Evolutionary conservation across 2,329 filamentous ascomycete genomes (phyloP), one percentile per base, ranked within the genome.

Genomic region (Hypoxylon sp.): DNA sequence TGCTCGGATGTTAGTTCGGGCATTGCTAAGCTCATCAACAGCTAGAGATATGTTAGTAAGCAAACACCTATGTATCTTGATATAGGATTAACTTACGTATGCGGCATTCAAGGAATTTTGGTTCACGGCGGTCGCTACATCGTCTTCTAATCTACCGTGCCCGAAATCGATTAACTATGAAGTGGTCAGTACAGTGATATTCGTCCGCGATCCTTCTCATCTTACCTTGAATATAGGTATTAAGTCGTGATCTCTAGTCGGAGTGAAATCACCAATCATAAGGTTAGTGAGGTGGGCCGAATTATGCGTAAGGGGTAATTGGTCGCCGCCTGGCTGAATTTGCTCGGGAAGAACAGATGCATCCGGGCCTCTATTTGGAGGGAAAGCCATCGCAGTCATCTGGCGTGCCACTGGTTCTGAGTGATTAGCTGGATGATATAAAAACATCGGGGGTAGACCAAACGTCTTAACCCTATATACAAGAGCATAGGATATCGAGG

Each of bases 121-220:
- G 11, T 2, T 13, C 1, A 14, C 27, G n/a, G n/a, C 31, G 7
- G 48, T 31, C 0, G 20, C 6, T 5, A 6, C 3, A 6, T 2
- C 5, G 0, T 6, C 3, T 14, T 40, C 46, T 2, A n/a, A 3
- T 46, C 3, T 17, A 17, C 66, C 66, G 13, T 57, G 61, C 37
- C 66, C 66, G 44, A 68, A 68, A 30, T 68, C 66, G 33, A 68
- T 68, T n/a, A 68, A 37, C 66, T 68, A 30, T 20, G 1, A 3
- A n/a, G 17, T 22, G 8, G 17, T 68, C 22, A 68, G 49, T 49
- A 58, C 3, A n/a, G 4, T n/a, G 3, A 6, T 31, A 44, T 57
- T 44, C 8, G 35, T 51, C 13, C 14, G 6, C 6, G 8, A 8
- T 20, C 11, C 3, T 11, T 33, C 30, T 11, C 25, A 13, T 50